Evolutionary conservation across 371 early-diverging fungal genomes (phyloP).

Genomic region (Zopfochytrium polystomum): DNA sequence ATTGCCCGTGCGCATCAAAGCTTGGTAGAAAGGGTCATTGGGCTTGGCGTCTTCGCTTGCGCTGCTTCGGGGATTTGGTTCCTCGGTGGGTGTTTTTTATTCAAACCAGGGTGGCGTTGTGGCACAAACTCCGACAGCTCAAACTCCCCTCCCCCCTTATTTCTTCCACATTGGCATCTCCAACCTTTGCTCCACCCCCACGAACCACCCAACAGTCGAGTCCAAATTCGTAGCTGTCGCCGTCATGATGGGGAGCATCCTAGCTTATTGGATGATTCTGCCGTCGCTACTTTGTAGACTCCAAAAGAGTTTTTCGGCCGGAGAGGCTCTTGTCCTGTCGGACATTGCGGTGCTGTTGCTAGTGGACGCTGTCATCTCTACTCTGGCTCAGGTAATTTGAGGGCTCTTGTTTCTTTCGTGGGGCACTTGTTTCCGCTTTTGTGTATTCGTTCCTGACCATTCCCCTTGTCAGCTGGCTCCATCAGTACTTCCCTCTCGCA

Average conservation of each 20-base stretch:
- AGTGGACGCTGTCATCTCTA: constrained; percentile 27
- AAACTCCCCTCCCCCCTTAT: too few relatives aligned
- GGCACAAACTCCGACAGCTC: too few relatives aligned
- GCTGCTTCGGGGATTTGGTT: not conserved
- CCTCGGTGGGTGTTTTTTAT: not conserved
- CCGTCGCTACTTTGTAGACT: constrained; percentile 1
- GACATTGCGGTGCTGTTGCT: constrained; percentile 55
- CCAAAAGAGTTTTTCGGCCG: constrained; percentile 54
- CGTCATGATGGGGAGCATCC: not conserved
- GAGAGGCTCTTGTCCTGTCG: constrained; percentile 65
- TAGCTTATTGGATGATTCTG: not conserved
- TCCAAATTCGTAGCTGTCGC: not conserved
- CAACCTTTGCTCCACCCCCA: not conserved
- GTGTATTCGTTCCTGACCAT: not conserved
- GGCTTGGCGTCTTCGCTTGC: not conserved
- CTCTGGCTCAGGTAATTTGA: constrained; percentile 31
- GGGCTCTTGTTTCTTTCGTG: constrained; percentile 35
- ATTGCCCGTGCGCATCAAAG: not conserved
- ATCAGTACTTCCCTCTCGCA: not conserved
- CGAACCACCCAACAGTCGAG: not conserved
- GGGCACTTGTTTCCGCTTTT: not conserved
- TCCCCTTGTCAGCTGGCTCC: not conserved
- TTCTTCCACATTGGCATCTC: too few relatives aligned
- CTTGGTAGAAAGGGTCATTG: not conserved
- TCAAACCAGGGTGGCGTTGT: too few relatives aligned